These are phyloP conservation scores for Babesia bovis DNA, from an alignment of 169 alveolate genomes.

Conservation along the genomic window DNA sequence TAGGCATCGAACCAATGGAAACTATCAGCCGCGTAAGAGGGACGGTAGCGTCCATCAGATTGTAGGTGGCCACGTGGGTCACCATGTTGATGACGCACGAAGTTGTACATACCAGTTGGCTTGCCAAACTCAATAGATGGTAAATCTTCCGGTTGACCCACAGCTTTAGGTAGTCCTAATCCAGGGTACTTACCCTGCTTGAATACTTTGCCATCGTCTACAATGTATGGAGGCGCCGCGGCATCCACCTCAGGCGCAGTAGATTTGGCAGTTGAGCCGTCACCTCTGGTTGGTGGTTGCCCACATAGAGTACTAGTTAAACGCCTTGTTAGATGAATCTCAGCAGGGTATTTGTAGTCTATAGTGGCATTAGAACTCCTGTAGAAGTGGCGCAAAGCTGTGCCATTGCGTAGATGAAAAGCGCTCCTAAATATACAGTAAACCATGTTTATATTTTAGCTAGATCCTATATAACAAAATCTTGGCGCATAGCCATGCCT, in stretches of 20 bases:
- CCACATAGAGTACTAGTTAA: neutral
- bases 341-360: neutral
- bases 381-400: neutral
- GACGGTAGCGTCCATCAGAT: constrained; percentile 78
- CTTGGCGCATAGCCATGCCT: no score
- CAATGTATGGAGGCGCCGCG: neutral
- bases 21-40: constrained; percentile 70
- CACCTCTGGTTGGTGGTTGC: neutral
- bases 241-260: neutral
- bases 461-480: no score
- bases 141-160: constrained; percentile 65
- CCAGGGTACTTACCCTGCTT: constrained; percentile 61
- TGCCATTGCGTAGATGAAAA: neutral
- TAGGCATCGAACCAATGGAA: constrained; percentile 83
- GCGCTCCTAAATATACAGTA: neutral
- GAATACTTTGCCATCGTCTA: constrained; percentile 35
- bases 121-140: constrained; percentile 67
- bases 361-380: neutral
- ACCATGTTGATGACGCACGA: constrained; percentile 80
- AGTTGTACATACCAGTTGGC: constrained; percentile 74
- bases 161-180: constrained; percentile 57
- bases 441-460: neutral
- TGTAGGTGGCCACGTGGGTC: constrained; percentile 82
- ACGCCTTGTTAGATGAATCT: neutral
- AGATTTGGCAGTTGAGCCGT: neutral